Percentiles rank a stretch among this genome's conserved stretches.
Conservation (phyloP, 805 yeast genomes). For the Hanseniaspora lachancei region DNA sequence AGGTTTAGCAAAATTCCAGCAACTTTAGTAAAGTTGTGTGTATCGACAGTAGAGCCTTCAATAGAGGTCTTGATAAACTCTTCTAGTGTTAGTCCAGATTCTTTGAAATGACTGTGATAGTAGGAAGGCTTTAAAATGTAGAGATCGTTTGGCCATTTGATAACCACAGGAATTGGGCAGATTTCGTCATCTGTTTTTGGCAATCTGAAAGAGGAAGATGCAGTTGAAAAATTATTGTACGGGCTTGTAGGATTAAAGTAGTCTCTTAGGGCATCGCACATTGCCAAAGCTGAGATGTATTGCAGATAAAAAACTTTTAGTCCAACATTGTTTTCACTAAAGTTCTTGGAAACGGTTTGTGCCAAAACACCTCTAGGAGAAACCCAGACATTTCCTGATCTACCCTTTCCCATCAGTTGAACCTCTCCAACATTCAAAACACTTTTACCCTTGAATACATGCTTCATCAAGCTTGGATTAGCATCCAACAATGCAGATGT, state of each 20-base stretch:
- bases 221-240: background rate
- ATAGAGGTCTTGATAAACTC: conserved; percentile 8
- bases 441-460: conserved; percentile 28
- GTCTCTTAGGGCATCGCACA: conserved; percentile 58
- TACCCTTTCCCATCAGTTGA: conserved; percentile 84
- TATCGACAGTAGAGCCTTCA: background rate
- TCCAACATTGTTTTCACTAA: conserved; percentile 33
- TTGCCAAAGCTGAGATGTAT: conserved; percentile 70
- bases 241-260: conserved; percentile 25
- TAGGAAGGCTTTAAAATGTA: conserved; percentile 60
- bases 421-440: conserved; percentile 47
- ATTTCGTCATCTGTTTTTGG: conserved; percentile 36
- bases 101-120: conserved; percentile 26
- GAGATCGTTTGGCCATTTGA: conserved; percentile 96
- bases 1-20: conserved; percentile 10
- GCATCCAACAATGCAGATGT: conserved; percentile 68
- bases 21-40: background rate
- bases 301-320: conserved; percentile 70
- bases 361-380: conserved; percentile 90
- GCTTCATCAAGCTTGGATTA: conserved; percentile 46
- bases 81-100: conserved; percentile 12
- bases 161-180: conserved; percentile 59
- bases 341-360: conserved; percentile 39
- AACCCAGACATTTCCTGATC: conserved; percentile 92
- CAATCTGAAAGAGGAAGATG: conserved; percentile 22